These are phyloP conservation scores for Amphirosellinia nigrospora DNA, from an alignment of 495 filamentous ascomycete species.

Conservation along the genomic window DNA sequence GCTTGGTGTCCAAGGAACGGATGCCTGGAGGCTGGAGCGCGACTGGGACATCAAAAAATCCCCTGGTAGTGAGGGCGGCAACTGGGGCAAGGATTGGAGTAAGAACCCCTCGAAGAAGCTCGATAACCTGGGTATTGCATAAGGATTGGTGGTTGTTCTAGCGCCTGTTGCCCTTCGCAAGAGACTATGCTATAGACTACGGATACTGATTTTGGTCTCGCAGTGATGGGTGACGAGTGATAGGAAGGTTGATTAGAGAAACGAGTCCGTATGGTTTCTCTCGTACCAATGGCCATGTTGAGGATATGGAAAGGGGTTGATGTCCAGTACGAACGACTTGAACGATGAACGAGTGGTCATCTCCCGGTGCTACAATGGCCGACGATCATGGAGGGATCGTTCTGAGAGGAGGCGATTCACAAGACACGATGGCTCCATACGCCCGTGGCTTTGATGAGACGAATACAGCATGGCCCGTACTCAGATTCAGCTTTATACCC, in stretches of 20 bases:
- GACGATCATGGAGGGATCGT: neutral
- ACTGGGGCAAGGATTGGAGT: constrained; percentile 39
- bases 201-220: constrained; percentile 21
- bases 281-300: constrained; percentile 4
- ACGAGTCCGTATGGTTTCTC: constrained; percentile 15
- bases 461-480: neutral
- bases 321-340: constrained; percentile 9
- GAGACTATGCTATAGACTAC: neutral
- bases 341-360: constrained; percentile 21
- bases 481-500: constrained; percentile 9
- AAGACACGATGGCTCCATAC: constrained; percentile 1
- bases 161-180: constrained; percentile 10
- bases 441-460: neutral
- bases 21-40: constrained; percentile 45
- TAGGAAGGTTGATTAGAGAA: constrained; percentile 2
- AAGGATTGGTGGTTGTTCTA: constrained; percentile 12
- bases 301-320: constrained; percentile 1
- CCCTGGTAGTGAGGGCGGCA: constrained; percentile 32
- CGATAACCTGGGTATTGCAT: constrained; percentile 19
- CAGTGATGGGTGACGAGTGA: constrained; percentile 18
- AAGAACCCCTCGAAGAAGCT: constrained; percentile 20
- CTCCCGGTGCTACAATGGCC: constrained; percentile 9
- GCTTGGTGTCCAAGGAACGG: constrained; percentile 39
- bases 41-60: constrained; percentile 42
- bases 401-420: constrained; percentile 5